Conservation (phyloP, 768 basidiomycete genomes). For the Lyophyllum semitale region DNA sequence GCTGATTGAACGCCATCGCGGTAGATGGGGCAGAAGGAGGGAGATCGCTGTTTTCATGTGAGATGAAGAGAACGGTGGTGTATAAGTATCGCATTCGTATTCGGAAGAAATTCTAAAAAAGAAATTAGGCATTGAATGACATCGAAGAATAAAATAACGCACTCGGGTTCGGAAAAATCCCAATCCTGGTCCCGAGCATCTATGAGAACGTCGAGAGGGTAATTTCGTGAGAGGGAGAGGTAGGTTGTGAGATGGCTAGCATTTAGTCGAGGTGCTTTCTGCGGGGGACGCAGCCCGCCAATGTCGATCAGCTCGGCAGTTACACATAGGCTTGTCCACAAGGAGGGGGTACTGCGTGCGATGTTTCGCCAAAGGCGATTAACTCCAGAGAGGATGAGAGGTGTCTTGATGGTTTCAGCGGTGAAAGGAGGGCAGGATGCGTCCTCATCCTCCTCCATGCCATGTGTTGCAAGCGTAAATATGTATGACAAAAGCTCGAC, state of each 20-base stretch:
- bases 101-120: conserved; percentile 28
- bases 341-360: conserved; percentile 44
- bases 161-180: conserved; percentile 59
- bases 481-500: conserved; percentile 60
- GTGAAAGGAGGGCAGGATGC: conserved; percentile 31
- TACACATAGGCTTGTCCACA: conserved; percentile 60
- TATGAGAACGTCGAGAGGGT: conserved; percentile 56
- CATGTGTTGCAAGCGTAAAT: conserved; percentile 49
- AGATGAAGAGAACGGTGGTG: conserved; percentile 38
- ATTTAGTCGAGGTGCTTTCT: conserved; percentile 25
- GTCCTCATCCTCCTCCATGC: conserved; percentile 21
- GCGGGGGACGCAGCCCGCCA: conserved; percentile 1
- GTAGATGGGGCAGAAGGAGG: conserved; percentile 52
- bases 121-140: background rate
- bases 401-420: conserved; percentile 42
- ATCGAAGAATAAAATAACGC: conserved; percentile 16
- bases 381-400: conserved; percentile 49
- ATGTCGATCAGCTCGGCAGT: conserved; percentile 38
- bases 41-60: conserved; percentile 48
- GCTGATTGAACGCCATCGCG: conserved; percentile 53
- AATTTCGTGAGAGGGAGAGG: conserved; percentile 47
- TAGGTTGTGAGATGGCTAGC: conserved; percentile 39
- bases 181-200: conserved; percentile 61
- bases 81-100: conserved; percentile 26
- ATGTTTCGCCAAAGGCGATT: conserved; percentile 55